Base-by-base conservation (phyloP, 202 grass and related monocot genomes). In the Tripidium arundinaceum region DNA sequence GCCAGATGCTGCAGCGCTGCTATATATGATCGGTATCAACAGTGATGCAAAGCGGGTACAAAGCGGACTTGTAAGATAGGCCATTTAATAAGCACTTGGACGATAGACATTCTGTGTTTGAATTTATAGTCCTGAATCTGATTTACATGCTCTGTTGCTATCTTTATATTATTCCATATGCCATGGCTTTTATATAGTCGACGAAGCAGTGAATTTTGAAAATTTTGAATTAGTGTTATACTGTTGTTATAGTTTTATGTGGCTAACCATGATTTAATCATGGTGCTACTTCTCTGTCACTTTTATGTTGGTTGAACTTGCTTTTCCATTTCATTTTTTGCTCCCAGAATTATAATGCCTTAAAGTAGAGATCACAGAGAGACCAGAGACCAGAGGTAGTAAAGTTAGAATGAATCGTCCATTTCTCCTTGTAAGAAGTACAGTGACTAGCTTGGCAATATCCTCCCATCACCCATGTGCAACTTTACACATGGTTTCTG, bases 381-480 rank as follows among this genome's bases (percentile, higher is more conserved):
- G 25, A 37, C 54, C 52, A 75, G 28, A 21, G 37, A 0, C 8
- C 37, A 52, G 49, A 52, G 8, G 26, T 69, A 24, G 65, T 29
- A 52, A 62, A 34, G 25, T 19, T 45, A 7, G 76, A 26, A 69
- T 63, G 62, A 70, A 80, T 45, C 19, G 36, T 62, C 43, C 61
- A 61, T 68, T 60, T 40, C 62, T 11, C 2, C 80, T 65, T 64
- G 41, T 60, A 54, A 75, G 24, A 69, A 34, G 41, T 63, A 79
- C 40, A 80, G 24, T 58, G 7, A 21, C 42, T 76, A 43, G 4
- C 41, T 19, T 77, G 63, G 43, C 66, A 72, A 81, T 72, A 57
- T 64, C 22, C 76, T 22, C 66, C 43, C 69, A 79, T 74, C 9
- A 71, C 0, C 47, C 66, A 80, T 81, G 76, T 81, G 81, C 77